Evolutionary conservation across 257 asterid species (phyloP).

Genomic region (Gardenia jasminoides): DNA sequence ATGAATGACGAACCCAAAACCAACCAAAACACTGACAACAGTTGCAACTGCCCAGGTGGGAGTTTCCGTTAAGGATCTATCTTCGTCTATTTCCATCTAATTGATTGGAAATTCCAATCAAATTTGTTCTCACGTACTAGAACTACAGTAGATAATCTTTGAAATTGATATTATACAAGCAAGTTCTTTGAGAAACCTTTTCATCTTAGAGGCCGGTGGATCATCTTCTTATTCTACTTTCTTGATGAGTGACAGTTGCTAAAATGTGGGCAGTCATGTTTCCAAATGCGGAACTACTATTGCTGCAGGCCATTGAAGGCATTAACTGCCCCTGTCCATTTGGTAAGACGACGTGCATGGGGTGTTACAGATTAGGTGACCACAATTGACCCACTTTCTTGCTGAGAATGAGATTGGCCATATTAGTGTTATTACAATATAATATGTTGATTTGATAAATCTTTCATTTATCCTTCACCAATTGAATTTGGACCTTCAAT

Average conservation of each 20-base stretch:
- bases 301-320: conserved; percentile 16
- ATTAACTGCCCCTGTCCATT: conserved; percentile 8
- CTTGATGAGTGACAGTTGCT: background rate
- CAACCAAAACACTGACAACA: conserved; percentile 32
- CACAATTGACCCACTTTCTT: conserved; percentile 31
- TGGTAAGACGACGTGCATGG: conserved; percentile 19
- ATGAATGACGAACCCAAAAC: conserved; percentile 38
- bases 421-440: background rate
- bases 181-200: background rate
- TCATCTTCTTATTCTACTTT: background rate
- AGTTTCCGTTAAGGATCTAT: conserved; percentile 41
- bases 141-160: background rate
- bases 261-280: background rate
- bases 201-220: background rate
- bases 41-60: conserved; percentile 52
- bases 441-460: background rate
- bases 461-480: background rate
- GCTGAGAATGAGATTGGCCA: background rate
- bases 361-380: conserved; percentile 22
- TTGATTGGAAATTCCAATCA: background rate
- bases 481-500: background rate
- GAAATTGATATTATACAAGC: background rate
- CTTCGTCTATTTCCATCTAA: conserved; percentile 31
- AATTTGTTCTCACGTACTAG: background rate
- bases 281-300: background rate